Percentiles rank a stretch among this genome's conserved stretches.
Evolutionary conservation across 1,284 basidiomycete species (phyloP).

Genomic region (Meripilus lineatus): DNA sequence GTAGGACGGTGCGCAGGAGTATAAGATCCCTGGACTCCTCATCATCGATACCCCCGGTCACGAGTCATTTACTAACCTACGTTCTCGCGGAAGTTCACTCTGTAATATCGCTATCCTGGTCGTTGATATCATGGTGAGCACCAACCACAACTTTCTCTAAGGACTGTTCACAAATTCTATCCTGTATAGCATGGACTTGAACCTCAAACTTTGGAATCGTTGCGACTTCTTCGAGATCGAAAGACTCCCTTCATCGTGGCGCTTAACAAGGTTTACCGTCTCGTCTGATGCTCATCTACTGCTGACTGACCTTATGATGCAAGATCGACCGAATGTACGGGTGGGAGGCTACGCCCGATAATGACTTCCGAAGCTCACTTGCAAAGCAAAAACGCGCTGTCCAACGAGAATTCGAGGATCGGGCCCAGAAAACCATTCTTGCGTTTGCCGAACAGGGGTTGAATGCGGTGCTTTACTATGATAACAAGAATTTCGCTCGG

Average conservation of each 20-base stretch:
- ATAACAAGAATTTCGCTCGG: conserved; percentile 94
- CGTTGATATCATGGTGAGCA: conserved; percentile 91
- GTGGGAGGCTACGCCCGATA: conserved; percentile 90
- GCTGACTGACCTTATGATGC: conserved; percentile 1
- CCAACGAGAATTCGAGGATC: conserved; percentile 91
- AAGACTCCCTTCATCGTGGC: conserved; percentile 99
- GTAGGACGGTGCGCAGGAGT: conserved; percentile 80
- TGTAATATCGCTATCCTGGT: conserved; percentile 99
- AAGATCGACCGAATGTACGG: conserved; percentile 97
- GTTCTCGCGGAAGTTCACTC: conserved; percentile 92
- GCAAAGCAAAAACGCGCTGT: conserved; percentile 82
- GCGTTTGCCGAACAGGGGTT: conserved; percentile 98
- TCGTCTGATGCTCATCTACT: not conserved
- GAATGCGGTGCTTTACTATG: conserved; percentile 94
- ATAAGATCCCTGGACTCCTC: conserved; percentile 95
- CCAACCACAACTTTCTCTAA: not conserved
- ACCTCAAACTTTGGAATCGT: conserved; percentile 95
- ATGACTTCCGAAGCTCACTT: conserved; percentile 89
- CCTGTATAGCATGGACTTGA: conserved; percentile 86
- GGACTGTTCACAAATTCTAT: conserved; percentile 10
- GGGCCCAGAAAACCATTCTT: conserved; percentile 80
- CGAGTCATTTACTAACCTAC: conserved; percentile 98
- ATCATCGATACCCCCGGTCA: conserved; percentile 99
- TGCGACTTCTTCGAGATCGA: conserved; percentile 87
- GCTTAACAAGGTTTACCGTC: conserved; percentile 77